Evolutionary conservation across 2,329 filamentous ascomycete genomes (phyloP).

Genomic region (Sporothrix globosa): DNA sequence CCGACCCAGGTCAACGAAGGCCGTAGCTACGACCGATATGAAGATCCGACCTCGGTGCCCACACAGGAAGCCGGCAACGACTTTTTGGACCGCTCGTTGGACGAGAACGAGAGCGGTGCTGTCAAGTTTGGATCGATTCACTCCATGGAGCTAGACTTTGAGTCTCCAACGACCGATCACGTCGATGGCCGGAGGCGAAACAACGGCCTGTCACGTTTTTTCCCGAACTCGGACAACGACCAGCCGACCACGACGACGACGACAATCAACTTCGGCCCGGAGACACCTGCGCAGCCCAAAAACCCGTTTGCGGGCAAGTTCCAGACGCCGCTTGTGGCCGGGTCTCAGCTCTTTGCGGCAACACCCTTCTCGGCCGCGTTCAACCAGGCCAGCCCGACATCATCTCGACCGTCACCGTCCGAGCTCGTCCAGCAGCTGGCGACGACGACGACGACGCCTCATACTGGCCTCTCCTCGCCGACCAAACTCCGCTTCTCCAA

Average conservation of each 20-base stretch:
- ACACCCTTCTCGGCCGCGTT: slow-evolving; percentile 59
- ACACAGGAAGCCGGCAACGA: slow-evolving; percentile 33
- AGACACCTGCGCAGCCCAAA: slow-evolving; percentile 55
- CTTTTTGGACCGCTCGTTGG: slow-evolving; percentile 41
- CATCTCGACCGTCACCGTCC: slow-evolving; percentile 60
- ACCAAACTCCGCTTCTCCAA: slow-evolving; percentile 49
- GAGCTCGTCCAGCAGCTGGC: slow-evolving; percentile 47
- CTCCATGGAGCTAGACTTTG: slow-evolving; percentile 46
- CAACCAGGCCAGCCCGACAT: slow-evolving; percentile 58
- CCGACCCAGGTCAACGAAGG: slow-evolving; percentile 61
- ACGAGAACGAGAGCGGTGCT: slow-evolving; percentile 55
- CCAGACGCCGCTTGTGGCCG: slow-evolving; percentile 44
- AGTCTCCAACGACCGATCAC: slow-evolving; percentile 35
- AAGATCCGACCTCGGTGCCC: slow-evolving; percentile 32
- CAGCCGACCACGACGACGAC: not conserved
- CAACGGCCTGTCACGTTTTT: slow-evolving; percentile 26
- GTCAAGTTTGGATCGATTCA: slow-evolving; percentile 51
- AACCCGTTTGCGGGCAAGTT: slow-evolving; percentile 53
- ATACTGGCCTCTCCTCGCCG: slow-evolving; percentile 51
- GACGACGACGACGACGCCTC: slow-evolving; percentile 53
- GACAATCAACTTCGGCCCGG: slow-evolving; percentile 39
- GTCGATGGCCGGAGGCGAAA: slow-evolving; percentile 16
- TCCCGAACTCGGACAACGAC: slow-evolving; percentile 31
- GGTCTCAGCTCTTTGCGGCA: slow-evolving; percentile 59
- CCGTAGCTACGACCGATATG: slow-evolving; percentile 57